These are phyloP conservation scores for Biscogniauxia marginata DNA, from an alignment of 2,329 filamentous ascomycete species.

Conservation along the genomic window DNA sequence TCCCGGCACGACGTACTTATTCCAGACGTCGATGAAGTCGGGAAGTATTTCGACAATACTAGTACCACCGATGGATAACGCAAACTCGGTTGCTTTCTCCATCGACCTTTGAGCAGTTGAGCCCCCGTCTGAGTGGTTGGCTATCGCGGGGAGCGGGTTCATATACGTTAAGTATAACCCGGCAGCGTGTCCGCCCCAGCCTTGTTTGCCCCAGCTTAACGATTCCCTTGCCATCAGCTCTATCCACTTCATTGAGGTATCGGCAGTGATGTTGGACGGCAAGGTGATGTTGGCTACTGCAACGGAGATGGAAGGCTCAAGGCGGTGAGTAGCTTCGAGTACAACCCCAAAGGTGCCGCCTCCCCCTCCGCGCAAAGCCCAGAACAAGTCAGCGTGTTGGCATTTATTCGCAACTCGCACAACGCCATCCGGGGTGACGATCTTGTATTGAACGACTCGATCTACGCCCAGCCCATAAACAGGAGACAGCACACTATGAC, in stretches of 20 bases:
- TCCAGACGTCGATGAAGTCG: constrained; percentile 19
- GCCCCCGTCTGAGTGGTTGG: constrained; percentile 17
- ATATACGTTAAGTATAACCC: constrained; percentile 23
- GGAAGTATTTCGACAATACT: constrained; percentile 22
- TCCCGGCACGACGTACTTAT: constrained; percentile 20
- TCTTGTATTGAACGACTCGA: constrained; percentile 29
- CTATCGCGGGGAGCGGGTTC: constrained; percentile 18
- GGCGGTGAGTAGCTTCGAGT: constrained; percentile 40
- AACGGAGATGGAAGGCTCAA: constrained; percentile 37
- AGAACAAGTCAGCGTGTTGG: constrained; percentile 45
- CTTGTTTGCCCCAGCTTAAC: constrained; percentile 21
- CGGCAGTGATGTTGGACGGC: constrained; percentile 23
- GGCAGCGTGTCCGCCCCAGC: constrained; percentile 24
- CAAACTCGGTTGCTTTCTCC: constrained; percentile 17
- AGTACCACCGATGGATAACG: constrained; percentile 16
- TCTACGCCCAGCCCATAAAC: constrained; percentile 30
- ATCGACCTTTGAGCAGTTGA: constrained; percentile 14
- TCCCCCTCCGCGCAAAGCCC: constrained; percentile 48
- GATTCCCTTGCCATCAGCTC: constrained; percentile 19
- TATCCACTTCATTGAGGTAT: constrained; percentile 32
- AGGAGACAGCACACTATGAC: constrained; percentile 29
- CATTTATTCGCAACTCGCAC: constrained; percentile 30
- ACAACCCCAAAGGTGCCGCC: constrained; percentile 46
- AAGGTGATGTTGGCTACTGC: constrained; percentile 28
- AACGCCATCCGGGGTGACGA: constrained; percentile 26